Conservation (phyloP, 306 rosid genomes). For the Mimosa bimucronata region DNA sequence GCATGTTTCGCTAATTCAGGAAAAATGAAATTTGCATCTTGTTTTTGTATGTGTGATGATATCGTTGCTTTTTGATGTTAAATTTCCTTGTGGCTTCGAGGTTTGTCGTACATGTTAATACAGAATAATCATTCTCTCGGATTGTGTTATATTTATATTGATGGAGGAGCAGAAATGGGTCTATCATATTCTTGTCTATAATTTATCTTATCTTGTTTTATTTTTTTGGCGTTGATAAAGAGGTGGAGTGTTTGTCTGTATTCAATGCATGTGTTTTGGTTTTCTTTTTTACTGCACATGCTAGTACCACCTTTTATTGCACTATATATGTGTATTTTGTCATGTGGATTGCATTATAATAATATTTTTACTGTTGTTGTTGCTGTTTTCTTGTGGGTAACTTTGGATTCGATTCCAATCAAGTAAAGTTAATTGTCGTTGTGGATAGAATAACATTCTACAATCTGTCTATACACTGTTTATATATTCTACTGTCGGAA, state of each 20-base stretch:
- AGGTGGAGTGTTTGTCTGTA: constrained; percentile 49
- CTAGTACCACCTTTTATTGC: constrained; percentile 48
- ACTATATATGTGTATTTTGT: constrained; percentile 32
- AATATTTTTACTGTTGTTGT: not conserved
- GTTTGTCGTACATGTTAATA: constrained; percentile 22
- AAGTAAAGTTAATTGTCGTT: not conserved
- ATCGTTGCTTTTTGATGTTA: not conserved
- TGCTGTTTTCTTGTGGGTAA: not conserved
- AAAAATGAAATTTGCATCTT: too few relatives aligned
- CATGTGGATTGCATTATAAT: constrained; percentile 49
- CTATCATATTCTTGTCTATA: constrained; percentile 40
- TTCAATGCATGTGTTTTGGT: constrained; percentile 53
- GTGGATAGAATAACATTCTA: not conserved
- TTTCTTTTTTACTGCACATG: constrained; percentile 48
- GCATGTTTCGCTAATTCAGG: too few relatives aligned
- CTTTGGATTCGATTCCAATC: not conserved
- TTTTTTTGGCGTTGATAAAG: constrained; percentile 9
- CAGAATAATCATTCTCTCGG: not conserved
- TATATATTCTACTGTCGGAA: not conserved
- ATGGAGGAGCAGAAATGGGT: constrained; percentile 28
- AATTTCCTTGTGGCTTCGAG: constrained; percentile 9
- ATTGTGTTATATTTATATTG: constrained; percentile 3
- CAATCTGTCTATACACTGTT: not conserved
- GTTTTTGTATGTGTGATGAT: not conserved
- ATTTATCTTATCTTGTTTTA: constrained; percentile 45